Base-by-base conservation (phyloP, 2,329 filamentous ascomycete genomes). In the Sporothrix curviconia region DNA sequence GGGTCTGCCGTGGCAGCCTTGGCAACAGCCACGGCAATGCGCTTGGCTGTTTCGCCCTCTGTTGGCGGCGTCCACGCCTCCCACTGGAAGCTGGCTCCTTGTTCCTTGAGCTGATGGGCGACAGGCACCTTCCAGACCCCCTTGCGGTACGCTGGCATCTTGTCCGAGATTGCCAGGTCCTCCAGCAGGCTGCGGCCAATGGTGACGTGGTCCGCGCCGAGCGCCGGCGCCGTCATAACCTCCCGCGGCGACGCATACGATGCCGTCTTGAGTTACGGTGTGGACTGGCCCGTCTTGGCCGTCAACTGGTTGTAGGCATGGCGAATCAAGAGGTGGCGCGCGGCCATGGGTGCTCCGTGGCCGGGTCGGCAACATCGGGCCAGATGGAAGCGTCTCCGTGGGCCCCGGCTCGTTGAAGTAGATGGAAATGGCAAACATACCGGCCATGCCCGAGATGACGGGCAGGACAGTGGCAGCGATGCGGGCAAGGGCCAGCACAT, bases 381-480 rank as follows among this genome's bases (percentile, higher is more conserved):
- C 49, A 52, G 24, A 52, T 52, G 49, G 49, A 52, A 14, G 49
- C 14, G 7, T 52, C 49, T 6, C 49, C 36, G 36, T 52, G 49
- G 6, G 49, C 49, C 2, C 49, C 49, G 49, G 49, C 15, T 52
- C 49, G 24, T 52, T 52, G 22, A 40, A 52, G 36, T 52, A 52
- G 36, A 52, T 39, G 14, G 49, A 52, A 15, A 52, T 52, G 49
- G 49, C 49, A 22, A 52, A 52, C 49, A 52, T 52, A 22, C 49
- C 49, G 12, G 49, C 49, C 2, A 15, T 52, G 36, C 49, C 49
- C 4, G 49, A 52, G 36, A 52, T 52, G 22, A 52, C 49, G 17
- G 49, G 49, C 3, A 40, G 22, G 2, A 52, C 49, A 4, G 22
- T 52, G 12, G 49, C 49, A 14, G 49, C 49, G 40, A 52, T 52